phyloP scores from a whole-genome alignment of 805 yeast genomes.

The Nakazawaea holstii region DNA sequence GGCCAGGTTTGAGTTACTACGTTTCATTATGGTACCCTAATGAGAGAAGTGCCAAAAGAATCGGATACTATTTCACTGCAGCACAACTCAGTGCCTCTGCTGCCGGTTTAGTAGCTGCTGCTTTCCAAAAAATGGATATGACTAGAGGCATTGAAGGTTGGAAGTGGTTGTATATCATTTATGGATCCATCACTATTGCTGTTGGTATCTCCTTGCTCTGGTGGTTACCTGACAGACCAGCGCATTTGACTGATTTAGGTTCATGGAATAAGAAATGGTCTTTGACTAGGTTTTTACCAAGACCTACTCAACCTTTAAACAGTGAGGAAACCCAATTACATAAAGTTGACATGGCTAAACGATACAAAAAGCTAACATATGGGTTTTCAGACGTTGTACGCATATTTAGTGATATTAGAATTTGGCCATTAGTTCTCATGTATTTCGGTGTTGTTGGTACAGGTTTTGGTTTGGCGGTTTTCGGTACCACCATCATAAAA shows the following conservation, averaged over 20 bases:
- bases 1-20: conserved; percentile 89
- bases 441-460: conserved; percentile 91
- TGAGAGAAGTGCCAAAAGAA: conserved; percentile 67
- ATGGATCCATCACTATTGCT: conserved; percentile 63
- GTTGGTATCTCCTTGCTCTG: conserved; percentile 65
- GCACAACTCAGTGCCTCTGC: conserved; percentile 87
- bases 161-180: conserved; percentile 81
- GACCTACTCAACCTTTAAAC: conserved; percentile 39
- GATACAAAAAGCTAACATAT: conserved; percentile 50
- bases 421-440: conserved; percentile 83
- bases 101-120: conserved; percentile 83
- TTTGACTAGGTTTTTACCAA: conserved; percentile 14
- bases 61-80: conserved; percentile 88
- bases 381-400: conserved; percentile 48
- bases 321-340: conserved; percentile 52
- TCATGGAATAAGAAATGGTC: conserved; percentile 4
- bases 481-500: conserved; percentile 72
- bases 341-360: conserved; percentile 49
- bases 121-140: conserved; percentile 80
- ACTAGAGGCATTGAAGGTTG: conserved; percentile 68
- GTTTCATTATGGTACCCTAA: conserved; percentile 82
- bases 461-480: conserved; percentile 83
- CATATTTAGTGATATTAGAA: conserved; percentile 56
- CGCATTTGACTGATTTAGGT: conserved; percentile 15
- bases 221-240: conserved; percentile 87